Base-by-base conservation (phyloP, 371 early-diverging fungal genomes). In the Encephalitozoon romaleae region DNA sequence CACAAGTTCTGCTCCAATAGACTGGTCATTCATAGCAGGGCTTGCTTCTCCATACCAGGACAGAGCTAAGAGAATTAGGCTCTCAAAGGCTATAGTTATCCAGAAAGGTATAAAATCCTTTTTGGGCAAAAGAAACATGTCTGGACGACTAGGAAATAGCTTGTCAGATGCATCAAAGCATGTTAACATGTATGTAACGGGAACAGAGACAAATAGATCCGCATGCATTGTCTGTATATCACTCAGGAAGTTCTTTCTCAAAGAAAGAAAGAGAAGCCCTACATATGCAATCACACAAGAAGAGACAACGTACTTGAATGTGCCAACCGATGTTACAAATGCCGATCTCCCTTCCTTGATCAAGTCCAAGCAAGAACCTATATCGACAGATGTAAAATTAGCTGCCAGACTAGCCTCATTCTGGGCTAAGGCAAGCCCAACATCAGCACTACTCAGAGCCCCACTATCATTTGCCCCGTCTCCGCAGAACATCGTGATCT, bases 401-500 rank as follows among this genome's bases (percentile, higher is more conserved):
- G 97, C 95, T 1, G 95, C 96, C 0, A 98, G 92, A 42, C 91
- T 93, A 2, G 95, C 93, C 78, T 95, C 96, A 11, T 95, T 94
- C 75, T 94, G 92, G 5, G 93, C 92, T 32, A 99, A 84, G 15
- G 95, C 93, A 15, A 99, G 84, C 0, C 99, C 98, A 32, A 96
- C 93, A 84, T 96, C 95, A 8, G 97, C 96, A 28, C 91, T 92
- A 69, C 92, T 91, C 12, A 99, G 87, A 1, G 99, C 99, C 23
- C 94, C 95, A 86, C 94, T 94, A 84, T 99, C 99, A 80, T 99
- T 99, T 38, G 98, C 96, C 6, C 99, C 99, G 86, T 99, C 99
- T n/a, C 99, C 99, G 85, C 81, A 81, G 65, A 82, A 86, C 42
- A 75, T 70, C 9, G 74, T 77, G 5, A 63, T 42, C 18, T 76